Evolutionary conservation across 257 asterid species (phyloP).

Genomic region (Nicotiana knightiana): DNA sequence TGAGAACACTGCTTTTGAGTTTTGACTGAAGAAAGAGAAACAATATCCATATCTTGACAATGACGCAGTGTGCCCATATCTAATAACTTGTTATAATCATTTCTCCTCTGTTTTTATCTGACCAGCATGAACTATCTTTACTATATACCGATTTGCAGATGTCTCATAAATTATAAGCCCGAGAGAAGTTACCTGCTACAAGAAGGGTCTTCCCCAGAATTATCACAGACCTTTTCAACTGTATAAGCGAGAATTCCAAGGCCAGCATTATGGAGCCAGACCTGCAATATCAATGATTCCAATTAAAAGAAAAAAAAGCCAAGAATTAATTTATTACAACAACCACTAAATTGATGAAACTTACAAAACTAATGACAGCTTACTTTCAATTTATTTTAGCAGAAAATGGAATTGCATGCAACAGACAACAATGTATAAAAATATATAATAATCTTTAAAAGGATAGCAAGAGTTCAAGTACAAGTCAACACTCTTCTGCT

Average conservation of each 20-base stretch:
- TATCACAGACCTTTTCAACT: slow-evolving; percentile 74
- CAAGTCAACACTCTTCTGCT: not conserved
- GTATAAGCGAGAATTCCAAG: slow-evolving; percentile 50
- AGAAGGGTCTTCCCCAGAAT: slow-evolving; percentile 93
- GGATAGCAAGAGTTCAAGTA: not conserved
- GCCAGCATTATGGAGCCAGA: slow-evolving; percentile 61
- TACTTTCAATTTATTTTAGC: not conserved
- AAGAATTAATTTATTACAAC: not conserved
- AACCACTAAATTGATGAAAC: slow-evolving; percentile 2
- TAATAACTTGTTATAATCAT: not conserved
- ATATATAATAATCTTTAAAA: not conserved
- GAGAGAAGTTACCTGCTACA: slow-evolving; percentile 75
- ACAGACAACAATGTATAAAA: not conserved
- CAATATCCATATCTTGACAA: not conserved
- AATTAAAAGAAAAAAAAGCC: not conserved
- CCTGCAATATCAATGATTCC: slow-evolving; percentile 35
- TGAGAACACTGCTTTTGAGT: no score
- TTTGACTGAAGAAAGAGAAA: not conserved
- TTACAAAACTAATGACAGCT: not conserved
- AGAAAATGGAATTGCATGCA: not conserved
- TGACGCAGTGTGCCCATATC: not conserved
- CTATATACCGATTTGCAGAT: not conserved
- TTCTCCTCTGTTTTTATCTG: not conserved
- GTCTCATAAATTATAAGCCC: not conserved
- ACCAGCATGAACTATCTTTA: not conserved